A percentile compares a stretch with the other conserved stretches of the same genome.
These are phyloP conservation scores for Reticulascus tulasneorum DNA, from an alignment of 2,329 filamentous ascomycete genomes.

Conservation along the genomic window DNA sequence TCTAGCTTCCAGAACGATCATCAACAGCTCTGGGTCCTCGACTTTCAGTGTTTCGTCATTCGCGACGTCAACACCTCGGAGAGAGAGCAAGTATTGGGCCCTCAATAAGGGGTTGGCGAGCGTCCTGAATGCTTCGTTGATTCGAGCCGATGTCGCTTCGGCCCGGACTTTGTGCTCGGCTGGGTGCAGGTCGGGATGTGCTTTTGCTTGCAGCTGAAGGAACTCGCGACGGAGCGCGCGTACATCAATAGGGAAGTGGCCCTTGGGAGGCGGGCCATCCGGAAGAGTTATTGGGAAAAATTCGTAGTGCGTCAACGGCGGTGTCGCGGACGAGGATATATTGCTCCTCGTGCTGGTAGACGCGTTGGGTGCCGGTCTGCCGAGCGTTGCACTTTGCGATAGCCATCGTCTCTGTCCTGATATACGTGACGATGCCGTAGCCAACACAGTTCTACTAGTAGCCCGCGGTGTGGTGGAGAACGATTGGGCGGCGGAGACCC, in stretches of 20 bases:
- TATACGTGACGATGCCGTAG: background rate
- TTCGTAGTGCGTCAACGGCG: slow-evolving; percentile 66
- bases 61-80: slow-evolving; percentile 71
- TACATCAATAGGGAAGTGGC: slow-evolving; percentile 71
- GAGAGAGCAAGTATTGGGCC: slow-evolving; percentile 82
- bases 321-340: background rate
- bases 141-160: slow-evolving; percentile 72
- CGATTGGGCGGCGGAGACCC: slow-evolving; percentile 11
- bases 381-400: slow-evolving; percentile 1
- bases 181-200: slow-evolving; percentile 69
- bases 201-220: slow-evolving; percentile 72
- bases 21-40: slow-evolving; percentile 66
- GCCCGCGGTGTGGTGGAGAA: slow-evolving; percentile 2
- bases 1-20: slow-evolving; percentile 74
- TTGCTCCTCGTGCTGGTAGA: background rate
- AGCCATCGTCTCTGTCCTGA: slow-evolving; percentile 9
- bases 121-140: slow-evolving; percentile 91
- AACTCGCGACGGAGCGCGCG: slow-evolving; percentile 76
- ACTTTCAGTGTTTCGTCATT: slow-evolving; percentile 73
- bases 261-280: slow-evolving; percentile 69
- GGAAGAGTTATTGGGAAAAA: slow-evolving; percentile 83
- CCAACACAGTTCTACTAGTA: background rate
- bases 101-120: slow-evolving; percentile 72
- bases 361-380: slow-evolving; percentile 4
- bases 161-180: slow-evolving; percentile 54